Evolutionary conservation across 2,329 filamentous ascomycete species (phyloP).

Genomic region (Xylariaceae sp.): DNA sequence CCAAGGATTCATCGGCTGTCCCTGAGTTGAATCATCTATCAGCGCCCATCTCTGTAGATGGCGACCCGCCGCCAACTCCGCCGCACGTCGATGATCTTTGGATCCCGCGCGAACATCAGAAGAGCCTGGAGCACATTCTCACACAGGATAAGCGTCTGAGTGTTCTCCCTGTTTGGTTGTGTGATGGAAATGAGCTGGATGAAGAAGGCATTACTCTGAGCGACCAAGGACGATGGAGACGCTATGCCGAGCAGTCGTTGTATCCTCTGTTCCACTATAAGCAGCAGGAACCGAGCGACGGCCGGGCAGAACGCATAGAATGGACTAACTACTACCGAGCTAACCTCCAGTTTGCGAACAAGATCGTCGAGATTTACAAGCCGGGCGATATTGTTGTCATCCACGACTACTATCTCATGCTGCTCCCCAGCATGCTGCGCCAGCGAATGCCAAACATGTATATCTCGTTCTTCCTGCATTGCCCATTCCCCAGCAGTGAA

Average conservation of each 20-base stretch:
- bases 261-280: conserved; percentile 96
- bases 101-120: conserved; percentile 65
- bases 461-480: conserved; percentile 90
- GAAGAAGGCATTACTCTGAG: conserved; percentile 67
- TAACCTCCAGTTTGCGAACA: conserved; percentile 88
- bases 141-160: conserved; percentile 67
- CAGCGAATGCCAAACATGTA: conserved; percentile 84
- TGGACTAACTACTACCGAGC: conserved; percentile 93
- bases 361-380: conserved; percentile 82
- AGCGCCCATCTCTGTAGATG: conserved; percentile 71
- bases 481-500: conserved; percentile 93
- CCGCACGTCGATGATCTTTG: conserved; percentile 63
- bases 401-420: conserved; percentile 89
- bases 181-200: conserved; percentile 64
- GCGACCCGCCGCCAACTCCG: conserved; percentile 50
- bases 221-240: conserved; percentile 80
- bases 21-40: conserved; percentile 67
- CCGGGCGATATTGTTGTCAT: conserved; percentile 89
- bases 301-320: conserved; percentile 70
- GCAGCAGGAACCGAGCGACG: conserved; percentile 84
- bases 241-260: conserved; percentile 85
- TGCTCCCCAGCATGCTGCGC: conserved; percentile 82
- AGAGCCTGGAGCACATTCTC: conserved; percentile 68
- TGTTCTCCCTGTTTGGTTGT: conserved; percentile 84
- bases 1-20: conserved; percentile 46